Conservation (phyloP, 257 asterid genomes). For the Schizonepeta tenuifolia region DNA sequence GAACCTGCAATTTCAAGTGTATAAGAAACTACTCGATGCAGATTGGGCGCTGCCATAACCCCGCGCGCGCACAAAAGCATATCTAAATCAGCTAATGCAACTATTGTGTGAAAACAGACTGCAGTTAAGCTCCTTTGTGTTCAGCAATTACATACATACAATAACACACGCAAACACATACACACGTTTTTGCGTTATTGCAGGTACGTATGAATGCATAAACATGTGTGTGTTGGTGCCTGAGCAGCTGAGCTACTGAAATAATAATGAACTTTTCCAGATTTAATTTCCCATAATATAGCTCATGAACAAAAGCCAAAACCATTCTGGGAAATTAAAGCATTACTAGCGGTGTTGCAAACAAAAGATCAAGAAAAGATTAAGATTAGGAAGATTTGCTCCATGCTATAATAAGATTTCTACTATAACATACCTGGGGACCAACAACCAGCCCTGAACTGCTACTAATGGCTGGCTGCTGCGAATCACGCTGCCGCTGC, state of each 20-base stretch:
- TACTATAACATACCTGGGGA: slow-evolving; percentile 51
- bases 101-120: not conserved
- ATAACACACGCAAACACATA: not conserved
- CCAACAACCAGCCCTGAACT: slow-evolving; percentile 76
- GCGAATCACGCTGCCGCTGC: slow-evolving; percentile 47
- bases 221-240: not conserved
- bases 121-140: not conserved
- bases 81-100: not conserved
- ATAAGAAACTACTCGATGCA: not conserved
- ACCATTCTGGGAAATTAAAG: not conserved
- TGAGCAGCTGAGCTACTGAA: not conserved
- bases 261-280: not conserved
- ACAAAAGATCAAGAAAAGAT: not conserved
- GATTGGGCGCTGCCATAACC: not conserved
- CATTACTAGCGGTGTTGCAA: not conserved
- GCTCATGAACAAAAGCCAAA: slow-evolving; percentile 9
- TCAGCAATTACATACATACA: not conserved
- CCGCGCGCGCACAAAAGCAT: not conserved
- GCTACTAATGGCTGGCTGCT: slow-evolving; percentile 49
- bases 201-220: not conserved
- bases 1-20: slow-evolving; percentile 51
- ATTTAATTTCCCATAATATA: not conserved
- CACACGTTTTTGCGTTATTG: too few species aligned
- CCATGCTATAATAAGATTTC: not conserved
- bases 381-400: slow-evolving; percentile 1